These are phyloP conservation scores for Chamaecrista fasciculata DNA, from an alignment of 306 rosid genomes.

Conservation along the genomic window DNA sequence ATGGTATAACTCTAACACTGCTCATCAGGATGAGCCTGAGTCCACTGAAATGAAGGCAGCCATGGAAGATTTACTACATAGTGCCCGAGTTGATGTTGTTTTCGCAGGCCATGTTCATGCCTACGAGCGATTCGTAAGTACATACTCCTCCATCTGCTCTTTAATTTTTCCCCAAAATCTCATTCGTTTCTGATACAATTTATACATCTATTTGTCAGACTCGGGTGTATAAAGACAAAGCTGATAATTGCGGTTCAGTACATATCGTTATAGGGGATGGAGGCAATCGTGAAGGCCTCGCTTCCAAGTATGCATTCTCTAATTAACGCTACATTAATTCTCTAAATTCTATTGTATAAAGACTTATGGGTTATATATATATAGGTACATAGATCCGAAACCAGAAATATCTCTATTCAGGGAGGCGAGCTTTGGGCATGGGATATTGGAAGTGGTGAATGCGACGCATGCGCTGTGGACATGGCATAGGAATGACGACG, in stretches of 20 bases:
- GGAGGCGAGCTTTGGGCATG: slow-evolving; percentile 91
- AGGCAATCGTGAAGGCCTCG: slow-evolving; percentile 95
- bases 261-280: slow-evolving; percentile 88
- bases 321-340: too few relatives aligned
- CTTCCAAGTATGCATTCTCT: slow-evolving; percentile 54
- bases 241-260: slow-evolving; percentile 64
- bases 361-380: too few relatives aligned
- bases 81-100: slow-evolving; percentile 70
- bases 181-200: neutral
- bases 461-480: slow-evolving; percentile 69
- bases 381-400: slow-evolving; percentile 52
- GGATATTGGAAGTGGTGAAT: slow-evolving; percentile 57
- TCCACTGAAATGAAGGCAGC: slow-evolving; percentile 56
- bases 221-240: slow-evolving; percentile 61
- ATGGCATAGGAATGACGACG: slow-evolving; percentile 71
- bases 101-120: slow-evolving; percentile 87
- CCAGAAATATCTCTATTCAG: slow-evolving; percentile 67
- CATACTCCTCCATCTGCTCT: too few relatives aligned
- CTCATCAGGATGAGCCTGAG: slow-evolving; percentile 68
- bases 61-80: slow-evolving; percentile 69
- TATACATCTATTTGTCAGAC: slow-evolving; percentile 37
- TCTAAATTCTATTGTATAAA: too few relatives aligned
- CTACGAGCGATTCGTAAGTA: slow-evolving; percentile 84
- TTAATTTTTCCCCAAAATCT: too few relatives aligned
- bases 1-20: slow-evolving; percentile 76